Base-by-base conservation (phyloP, 1,284 basidiomycete species). In the Ceratobasidium sp. region DNA sequence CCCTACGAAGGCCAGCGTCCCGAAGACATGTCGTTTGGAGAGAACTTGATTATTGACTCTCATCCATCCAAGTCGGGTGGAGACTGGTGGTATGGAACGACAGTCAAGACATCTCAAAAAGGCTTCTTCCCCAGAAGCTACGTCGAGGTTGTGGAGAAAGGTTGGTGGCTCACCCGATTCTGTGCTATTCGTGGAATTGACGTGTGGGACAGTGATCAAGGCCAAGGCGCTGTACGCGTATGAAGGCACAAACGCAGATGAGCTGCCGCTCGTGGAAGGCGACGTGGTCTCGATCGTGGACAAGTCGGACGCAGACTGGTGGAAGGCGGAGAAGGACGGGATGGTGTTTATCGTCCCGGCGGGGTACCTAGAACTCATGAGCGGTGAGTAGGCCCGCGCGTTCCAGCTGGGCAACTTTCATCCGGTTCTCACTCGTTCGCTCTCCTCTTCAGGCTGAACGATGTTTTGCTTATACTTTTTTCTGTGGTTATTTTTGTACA, bases 11-110 rank as follows among this genome's bases (percentile, higher is more conserved):
- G 89, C 6, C 92, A 96, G 77, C 88, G 95, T 16, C 84, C 88
- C 21, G 96, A 96, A 76, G 96, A 98, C 81, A 84, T 98, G 46
- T 87, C 87, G 26, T 98, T 99, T 81, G 86, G 83, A 32, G 91
- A 94, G 80, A 96, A 98, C 80, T 79, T 90, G 16, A 85, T 97
- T 54, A 82, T 99, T 23, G 82, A 84, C 23, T 94, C 93, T 1
- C 88, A 96, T 81, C 95, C 96, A 0, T 92, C 94, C 9, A 96
- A 94, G 81, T 86, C 88, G 55, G 89, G 87, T 46, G 86, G 89
- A 23, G 94, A 96, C 78, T 99, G 98, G 97, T 96, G 95, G 93
- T 95, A 93, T 80, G 97, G 95, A 47, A 91, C 85, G n/a, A 80
- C 89, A 11, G 82, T 91, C 21, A 87, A 84, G 54, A 88, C 86